Percentiles rank a stretch among this genome's conserved stretches.
These are phyloP conservation scores for Aspergillus oerlinghausenensis DNA, from an alignment of 2,329 filamentous ascomycete genomes.

Conservation along the genomic window DNA sequence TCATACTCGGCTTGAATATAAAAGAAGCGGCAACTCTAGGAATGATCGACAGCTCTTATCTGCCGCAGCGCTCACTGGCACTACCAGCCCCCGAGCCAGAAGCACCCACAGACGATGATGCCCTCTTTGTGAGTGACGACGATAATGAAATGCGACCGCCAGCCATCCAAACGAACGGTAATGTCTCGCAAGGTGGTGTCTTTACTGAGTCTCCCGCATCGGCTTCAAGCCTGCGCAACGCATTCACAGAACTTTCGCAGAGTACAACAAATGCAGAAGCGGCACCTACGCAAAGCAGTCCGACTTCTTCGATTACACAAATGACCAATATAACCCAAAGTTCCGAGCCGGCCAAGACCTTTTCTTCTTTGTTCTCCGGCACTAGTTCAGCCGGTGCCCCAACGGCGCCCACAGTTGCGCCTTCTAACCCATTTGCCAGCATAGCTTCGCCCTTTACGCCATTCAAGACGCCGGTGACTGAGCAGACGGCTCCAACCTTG, in stretches of 20 bases:
- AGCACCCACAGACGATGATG: slow-evolving; percentile 28
- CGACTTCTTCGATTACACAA: slow-evolving; percentile 2
- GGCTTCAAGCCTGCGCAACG: slow-evolving; percentile 10
- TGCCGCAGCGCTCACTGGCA: slow-evolving; percentile 23
- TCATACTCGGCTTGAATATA: slow-evolving; percentile 55
- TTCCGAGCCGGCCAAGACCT: slow-evolving; percentile 8
- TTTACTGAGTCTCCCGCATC: slow-evolving; percentile 8
- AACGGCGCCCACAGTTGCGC: neutral
- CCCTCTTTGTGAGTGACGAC: slow-evolving; percentile 36
- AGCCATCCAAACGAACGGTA: slow-evolving; percentile 11
- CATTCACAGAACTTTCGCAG: slow-evolving; percentile 21
- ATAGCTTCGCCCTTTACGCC: neutral
- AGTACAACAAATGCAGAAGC: neutral
- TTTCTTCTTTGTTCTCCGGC: slow-evolving; percentile 4
- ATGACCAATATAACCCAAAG: slow-evolving; percentile 6
- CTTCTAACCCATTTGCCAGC: slow-evolving; percentile 12
- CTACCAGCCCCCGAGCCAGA: slow-evolving; percentile 23
- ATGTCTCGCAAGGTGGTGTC: slow-evolving; percentile 10
- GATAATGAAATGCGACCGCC: slow-evolving; percentile 28
- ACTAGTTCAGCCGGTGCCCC: neutral
- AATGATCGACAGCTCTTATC: slow-evolving; percentile 44
- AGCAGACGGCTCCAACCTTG: slow-evolving; percentile 2
- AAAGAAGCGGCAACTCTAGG: slow-evolving; percentile 46
- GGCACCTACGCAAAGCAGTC: neutral
- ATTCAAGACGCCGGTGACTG: neutral